Evolutionary conservation across 2,329 filamentous ascomycete genomes (phyloP), one percentile per base, ranked within the genome.

Genomic region (Hypoxylon sp.): DNA sequence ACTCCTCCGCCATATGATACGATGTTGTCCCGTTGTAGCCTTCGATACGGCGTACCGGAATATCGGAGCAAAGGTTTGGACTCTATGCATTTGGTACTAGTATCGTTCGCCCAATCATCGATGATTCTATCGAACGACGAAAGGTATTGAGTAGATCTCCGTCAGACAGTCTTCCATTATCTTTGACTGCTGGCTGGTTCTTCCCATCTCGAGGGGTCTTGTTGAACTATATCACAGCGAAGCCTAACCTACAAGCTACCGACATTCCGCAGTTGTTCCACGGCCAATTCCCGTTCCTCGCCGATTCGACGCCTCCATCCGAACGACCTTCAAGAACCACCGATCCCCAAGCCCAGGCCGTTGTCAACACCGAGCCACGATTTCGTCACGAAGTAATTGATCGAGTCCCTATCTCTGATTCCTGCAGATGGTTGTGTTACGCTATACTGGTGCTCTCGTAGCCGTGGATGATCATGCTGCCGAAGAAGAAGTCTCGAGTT

Each of bases 211-310:
- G 19, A 4, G 22, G 5, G 22, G 19, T 4, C 32, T 39, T 59
- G 3, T 59, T 56, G 2, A 53, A 10, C 1, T 55, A 59, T 11
- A 54, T 53, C 39, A 58, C 59, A 1, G 43, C 32, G 39, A 67
- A 67, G 24, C 64, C 60, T 11, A 51, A 67, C 1, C 46, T 32
- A 6, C 64, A 60, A 0, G 56, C 56, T 1, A 57, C 34, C 15
- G 1, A 67, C n/a, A 22, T 69, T n/a, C 1, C 68, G 47, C 10
- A 52, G 30, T 41, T 69, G 58, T 24, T 68, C 48, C 15, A 46
- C 80, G 0, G 81, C 84, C 22, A 86, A 72, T 60, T 82, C 79
- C 64, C 84, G 79, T 0, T 83, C 84, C n/a, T 86, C 78, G 65
- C 83, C 85, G 34, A 79, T 82, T 5, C 83, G 69, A 1, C 78